Base-by-base conservation (phyloP, 495 filamentous ascomycete genomes). In the Letharia columbiana region DNA sequence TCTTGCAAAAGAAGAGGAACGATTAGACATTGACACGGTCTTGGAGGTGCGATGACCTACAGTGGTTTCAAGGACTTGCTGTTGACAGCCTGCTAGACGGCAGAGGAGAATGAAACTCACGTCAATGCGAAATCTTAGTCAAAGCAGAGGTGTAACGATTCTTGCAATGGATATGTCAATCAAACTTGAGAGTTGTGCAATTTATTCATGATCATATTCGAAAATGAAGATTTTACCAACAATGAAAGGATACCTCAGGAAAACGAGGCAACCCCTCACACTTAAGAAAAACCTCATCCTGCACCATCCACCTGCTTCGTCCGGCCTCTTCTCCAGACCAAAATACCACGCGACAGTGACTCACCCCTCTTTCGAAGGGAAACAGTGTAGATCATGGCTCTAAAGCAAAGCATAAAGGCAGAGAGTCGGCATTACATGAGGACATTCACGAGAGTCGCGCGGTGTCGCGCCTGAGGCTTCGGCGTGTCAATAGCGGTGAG, bases 381-480 rank as follows among this genome's bases (percentile, higher is more conserved):
- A 66, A 67, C 49, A 66, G 8, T 54, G 61, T 52, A 65, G 49
- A 67, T 67, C 67, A 18, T 31, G 44, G 40, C 60, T 60, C 60
- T 50, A 50, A 35, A 59, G 41, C 37, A 37, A 33, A 33, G 50
- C 50, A 31, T 23, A 1, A 13, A 33, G 5, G 11, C 23, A 33
- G 5, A 33, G 6, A 33, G 11, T 12, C 18, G 57, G 41, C 28
- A 61, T 56, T 31, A 10, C 42, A 42, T 41, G 50, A 35, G 50
- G 23, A 39, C 3, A 40, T 56, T 56, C 66, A 67, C 71, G 71
- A 66, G 40, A 52, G 40, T 58, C 28, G 44, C 66, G 61, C 66
- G 71, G 61, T 72, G 63, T 64, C 71, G 71, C 69, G 64, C 69
- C 67, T 71, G 60, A 69, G 61, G 58, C 59, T 60, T 60, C 40